Conservation (phyloP, 805 yeast genomes). For the Isabelozyma gotoi region DNA sequence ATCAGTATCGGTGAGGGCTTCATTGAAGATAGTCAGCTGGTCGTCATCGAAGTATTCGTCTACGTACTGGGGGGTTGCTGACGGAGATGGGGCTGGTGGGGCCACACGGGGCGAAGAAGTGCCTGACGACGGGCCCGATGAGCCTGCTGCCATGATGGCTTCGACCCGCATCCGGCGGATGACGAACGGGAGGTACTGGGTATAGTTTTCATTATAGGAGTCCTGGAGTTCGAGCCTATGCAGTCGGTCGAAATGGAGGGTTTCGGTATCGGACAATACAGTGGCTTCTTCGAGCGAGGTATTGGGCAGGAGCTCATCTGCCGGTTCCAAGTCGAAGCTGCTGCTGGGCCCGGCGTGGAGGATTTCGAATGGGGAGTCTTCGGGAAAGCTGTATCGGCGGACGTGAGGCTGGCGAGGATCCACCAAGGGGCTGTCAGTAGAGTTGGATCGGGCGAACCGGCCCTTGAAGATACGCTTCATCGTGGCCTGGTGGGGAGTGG, state of each 20-base stretch:
- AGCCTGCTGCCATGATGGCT: not conserved
- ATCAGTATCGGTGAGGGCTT: conserved; percentile 9
- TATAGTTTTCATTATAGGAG: conserved; percentile 36
- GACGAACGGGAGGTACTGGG: conserved; percentile 37
- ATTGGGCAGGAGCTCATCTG: not conserved
- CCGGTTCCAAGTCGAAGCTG: not conserved
- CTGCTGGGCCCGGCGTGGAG: conserved; percentile 4
- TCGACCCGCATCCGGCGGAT: conserved; percentile 13
- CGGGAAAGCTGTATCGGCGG: not conserved
- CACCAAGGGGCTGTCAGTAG: not conserved
- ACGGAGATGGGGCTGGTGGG: too few species aligned
- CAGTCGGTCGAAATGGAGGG: conserved; percentile 21
- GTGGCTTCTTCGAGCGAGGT: conserved; percentile 9
- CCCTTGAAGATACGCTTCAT: not conserved
- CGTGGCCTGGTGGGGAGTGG: not conserved
- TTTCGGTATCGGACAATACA: conserved; percentile 38
- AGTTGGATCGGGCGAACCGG: not conserved
- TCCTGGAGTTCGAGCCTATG: conserved; percentile 35
- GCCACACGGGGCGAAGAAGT: not conserved
- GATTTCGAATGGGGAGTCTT: conserved; percentile 2
- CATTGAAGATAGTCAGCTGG: conserved; percentile 19
- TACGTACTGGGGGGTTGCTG: too few species aligned
- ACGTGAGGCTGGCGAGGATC: not conserved
- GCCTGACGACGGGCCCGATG: not conserved
- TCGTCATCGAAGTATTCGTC: conserved; percentile 14